Conservation (phyloP, 2,329 filamentous ascomycete species). For the Polychaeton citri region DNA sequence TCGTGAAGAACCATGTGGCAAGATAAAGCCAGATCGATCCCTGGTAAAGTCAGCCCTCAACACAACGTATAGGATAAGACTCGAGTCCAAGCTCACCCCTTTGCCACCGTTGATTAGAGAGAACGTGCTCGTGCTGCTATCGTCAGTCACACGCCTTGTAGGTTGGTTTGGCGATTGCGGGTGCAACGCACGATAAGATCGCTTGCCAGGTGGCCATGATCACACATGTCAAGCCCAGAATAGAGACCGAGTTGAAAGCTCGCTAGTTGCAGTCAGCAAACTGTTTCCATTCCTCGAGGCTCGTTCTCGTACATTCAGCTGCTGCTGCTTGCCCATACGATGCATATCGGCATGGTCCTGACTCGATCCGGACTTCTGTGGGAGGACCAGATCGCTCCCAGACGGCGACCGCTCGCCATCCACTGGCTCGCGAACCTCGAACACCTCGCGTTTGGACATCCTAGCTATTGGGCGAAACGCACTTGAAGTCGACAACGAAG, state of each 20-base stretch:
- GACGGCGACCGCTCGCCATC: no score
- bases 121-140: background rate
- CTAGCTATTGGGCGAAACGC: no score
- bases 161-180: no score
- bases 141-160: background rate
- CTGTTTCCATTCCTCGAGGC: no score
- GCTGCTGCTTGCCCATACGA: slow-evolving; percentile 4
- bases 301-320: no score
- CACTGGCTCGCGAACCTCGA: no score
- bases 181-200: no score
- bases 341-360: slow-evolving; percentile 25
- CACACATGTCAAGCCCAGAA: background rate
- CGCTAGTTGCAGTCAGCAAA: no score
- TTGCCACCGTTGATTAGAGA: slow-evolving; percentile 32
- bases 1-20: slow-evolving; percentile 32
- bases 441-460: no score
- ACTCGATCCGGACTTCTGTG: no score
- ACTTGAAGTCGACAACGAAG: no score
- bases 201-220: background rate
- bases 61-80: slow-evolving; percentile 20
- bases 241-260: background rate
- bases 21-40: slow-evolving; percentile 38
- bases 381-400: no score
- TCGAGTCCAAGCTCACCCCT: slow-evolving; percentile 25
- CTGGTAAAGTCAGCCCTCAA: slow-evolving; percentile 20